Base-by-base conservation (phyloP, 352 stramenopile species). In the Globisporangium perplexum region DNA sequence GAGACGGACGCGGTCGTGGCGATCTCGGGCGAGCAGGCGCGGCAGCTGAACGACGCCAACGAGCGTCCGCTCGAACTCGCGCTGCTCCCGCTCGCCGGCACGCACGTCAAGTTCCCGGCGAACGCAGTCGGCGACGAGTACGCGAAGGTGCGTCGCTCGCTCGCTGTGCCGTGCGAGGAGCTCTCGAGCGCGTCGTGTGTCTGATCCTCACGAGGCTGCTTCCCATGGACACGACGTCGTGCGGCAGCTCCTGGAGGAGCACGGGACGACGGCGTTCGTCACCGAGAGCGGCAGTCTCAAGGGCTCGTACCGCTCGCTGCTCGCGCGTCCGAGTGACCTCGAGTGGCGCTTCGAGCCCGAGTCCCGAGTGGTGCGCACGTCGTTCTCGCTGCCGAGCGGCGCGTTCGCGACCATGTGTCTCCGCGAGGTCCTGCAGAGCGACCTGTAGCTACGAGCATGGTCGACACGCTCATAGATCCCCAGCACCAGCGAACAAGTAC, bases 331-430 rank as follows among this genome's bases (percentile, higher is more conserved):
- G 2, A 59, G 49, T 4, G 69, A 78, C 26, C 43, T 93, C 12
- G 55, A 72, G 26, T 89, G 74, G 69, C 31, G 51, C 31, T 69
- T 74, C 36, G 51, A 76, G 43, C 45, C 48, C 49, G 59, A 43
- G 28, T 53, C 57, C 43, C 17, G 26, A 20, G 33, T 54, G 61
- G 48, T 18, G 28, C 72, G n/a, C 55, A 66, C 83, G 36, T 68
- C 69, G 47, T 90, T 93, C 43, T 72, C 71, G 20, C 66, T 91
- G 8, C 61, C 70, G 10, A 83, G 66, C 39, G 83, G 83, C 3
- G 83, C 68, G 20, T 93, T 90, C 55, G 83, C 83, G 15, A 93
- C 83, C 4, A 90, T 93, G 73, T 88, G 77, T 53, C 62, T 93
- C 11, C 83, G 83, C 24, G 75, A 90, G 52, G 57, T 89, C 36